Evolutionary conservation across 2,329 filamentous ascomycete genomes (phyloP).

Genomic region (Fusarium succisae): DNA sequence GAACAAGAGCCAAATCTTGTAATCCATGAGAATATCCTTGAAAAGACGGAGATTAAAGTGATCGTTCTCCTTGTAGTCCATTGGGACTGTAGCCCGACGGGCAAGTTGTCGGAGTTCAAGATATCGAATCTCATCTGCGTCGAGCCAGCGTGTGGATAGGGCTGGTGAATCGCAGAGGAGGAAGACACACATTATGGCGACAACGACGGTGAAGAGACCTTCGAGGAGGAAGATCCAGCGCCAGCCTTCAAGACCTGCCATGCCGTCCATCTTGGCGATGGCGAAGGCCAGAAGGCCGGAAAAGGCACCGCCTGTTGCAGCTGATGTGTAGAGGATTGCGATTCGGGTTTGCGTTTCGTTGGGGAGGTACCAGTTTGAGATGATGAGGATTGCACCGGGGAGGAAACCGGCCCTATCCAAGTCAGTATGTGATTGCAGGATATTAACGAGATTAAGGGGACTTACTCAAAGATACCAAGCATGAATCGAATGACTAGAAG

Average conservation of each 20-base stretch:
- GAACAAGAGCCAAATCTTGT: constrained; percentile 56
- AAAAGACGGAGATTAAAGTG: constrained; percentile 30
- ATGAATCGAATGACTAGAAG: constrained; percentile 12
- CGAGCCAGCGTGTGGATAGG: constrained; percentile 5
- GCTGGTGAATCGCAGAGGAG: constrained; percentile 9
- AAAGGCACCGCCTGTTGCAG: constrained; percentile 41
- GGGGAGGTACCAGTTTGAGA: constrained; percentile 27
- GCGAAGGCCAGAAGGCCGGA: constrained; percentile 38
- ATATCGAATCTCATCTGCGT: constrained; percentile 9
- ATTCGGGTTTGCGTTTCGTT: constrained; percentile 22
- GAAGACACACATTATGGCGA: constrained; percentile 15
- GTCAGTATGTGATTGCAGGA: neutral
- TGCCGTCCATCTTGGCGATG: constrained; percentile 24
- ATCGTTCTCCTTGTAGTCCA: constrained; percentile 10
- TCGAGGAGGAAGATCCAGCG: constrained; percentile 22
- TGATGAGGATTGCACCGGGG: constrained; percentile 14
- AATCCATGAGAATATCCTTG: constrained; percentile 55
- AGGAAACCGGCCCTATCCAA: neutral
- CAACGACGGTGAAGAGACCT: constrained; percentile 10
- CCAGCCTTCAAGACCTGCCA: constrained; percentile 25
- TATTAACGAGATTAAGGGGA: no score
- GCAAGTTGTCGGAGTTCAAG: constrained; percentile 7
- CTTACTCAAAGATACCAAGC: constrained; percentile 5
- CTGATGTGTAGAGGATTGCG: constrained; percentile 29
- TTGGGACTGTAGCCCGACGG: neutral